Evolutionary conservation across 1,284 basidiomycete genomes (phyloP).

Genomic region (Trametes hirsuta): DNA sequence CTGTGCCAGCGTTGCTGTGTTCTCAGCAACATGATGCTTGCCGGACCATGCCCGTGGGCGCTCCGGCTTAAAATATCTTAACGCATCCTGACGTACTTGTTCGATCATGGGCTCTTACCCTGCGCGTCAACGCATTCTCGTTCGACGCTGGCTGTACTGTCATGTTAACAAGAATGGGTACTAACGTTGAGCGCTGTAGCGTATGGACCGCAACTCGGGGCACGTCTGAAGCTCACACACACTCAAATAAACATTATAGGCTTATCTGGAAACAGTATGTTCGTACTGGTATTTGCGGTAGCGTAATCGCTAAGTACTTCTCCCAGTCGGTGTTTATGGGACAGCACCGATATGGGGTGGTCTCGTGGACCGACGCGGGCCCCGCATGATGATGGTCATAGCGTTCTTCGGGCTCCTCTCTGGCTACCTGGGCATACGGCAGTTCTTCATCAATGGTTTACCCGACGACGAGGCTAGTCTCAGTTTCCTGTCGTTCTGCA

Average conservation of each 20-base stretch:
- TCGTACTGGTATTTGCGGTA: background rate
- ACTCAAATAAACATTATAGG: slow-evolving; percentile 79
- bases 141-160: too few relatives aligned
- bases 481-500: slow-evolving; percentile 34
- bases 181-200: slow-evolving; percentile 43
- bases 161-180: too few relatives aligned
- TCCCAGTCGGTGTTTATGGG: slow-evolving; percentile 59
- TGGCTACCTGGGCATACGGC: slow-evolving; percentile 70
- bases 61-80: background rate
- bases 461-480: slow-evolving; percentile 30
- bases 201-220: slow-evolving; percentile 79
- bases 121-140: too few relatives aligned
- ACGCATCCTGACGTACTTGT: background rate
- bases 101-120: background rate
- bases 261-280: slow-evolving; percentile 65
- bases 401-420: slow-evolving; percentile 56
- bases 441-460: slow-evolving; percentile 60
- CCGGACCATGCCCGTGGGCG: background rate
- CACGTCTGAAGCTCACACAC: slow-evolving; percentile 69
- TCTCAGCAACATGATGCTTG: background rate
- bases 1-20: background rate
- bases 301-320: background rate
- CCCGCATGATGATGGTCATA: slow-evolving; percentile 49
- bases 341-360: slow-evolving; percentile 72
- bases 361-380: slow-evolving; percentile 67